These are phyloP conservation scores for Boletus rufocinnamomeus DNA, from an alignment of 768 basidiomycete genomes.

Conservation along the genomic window DNA sequence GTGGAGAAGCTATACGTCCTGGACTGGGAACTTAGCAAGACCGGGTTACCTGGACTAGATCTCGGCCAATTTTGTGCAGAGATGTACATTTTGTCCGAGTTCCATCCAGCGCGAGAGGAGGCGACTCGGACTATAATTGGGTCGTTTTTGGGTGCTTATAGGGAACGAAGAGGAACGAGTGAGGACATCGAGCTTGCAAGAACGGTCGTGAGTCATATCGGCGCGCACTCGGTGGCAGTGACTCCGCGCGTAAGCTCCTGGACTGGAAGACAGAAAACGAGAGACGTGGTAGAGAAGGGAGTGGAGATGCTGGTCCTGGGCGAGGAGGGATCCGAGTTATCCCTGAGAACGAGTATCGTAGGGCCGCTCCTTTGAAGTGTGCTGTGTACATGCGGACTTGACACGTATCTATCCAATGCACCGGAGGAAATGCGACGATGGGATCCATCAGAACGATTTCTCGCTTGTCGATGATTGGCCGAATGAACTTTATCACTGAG, in stretches of 20 bases:
- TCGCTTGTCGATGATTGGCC: not conserved
- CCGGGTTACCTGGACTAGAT: conserved; percentile 58
- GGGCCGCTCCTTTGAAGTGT: conserved; percentile 23
- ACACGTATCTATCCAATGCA: not conserved
- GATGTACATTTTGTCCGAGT: conserved; percentile 50
- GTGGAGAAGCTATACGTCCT: conserved; percentile 50
- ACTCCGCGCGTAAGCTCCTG: conserved; percentile 50
- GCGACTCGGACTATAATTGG: conserved; percentile 40
- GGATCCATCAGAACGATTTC: not conserved
- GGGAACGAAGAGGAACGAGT: conserved; percentile 19
- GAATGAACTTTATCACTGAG: not conserved
- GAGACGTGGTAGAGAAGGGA: conserved; percentile 53
- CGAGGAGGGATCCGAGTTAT: conserved; percentile 28
- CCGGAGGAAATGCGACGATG: not conserved
- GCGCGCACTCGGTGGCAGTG: conserved; percentile 54
- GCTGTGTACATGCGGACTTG: not conserved
- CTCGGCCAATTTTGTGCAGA: conserved; percentile 68
- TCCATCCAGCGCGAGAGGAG: conserved; percentile 43
- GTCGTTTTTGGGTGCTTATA: conserved; percentile 51
- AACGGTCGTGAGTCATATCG: conserved; percentile 48
- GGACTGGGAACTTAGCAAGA: conserved; percentile 67
- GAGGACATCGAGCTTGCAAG: conserved; percentile 34
- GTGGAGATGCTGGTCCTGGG: conserved; percentile 44
- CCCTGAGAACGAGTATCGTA: conserved; percentile 33
- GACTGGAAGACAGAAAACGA: conserved; percentile 49